Evolutionary conservation across 371 early-diverging fungal genomes (phyloP).

Genomic region (Mucor saturninus): DNA sequence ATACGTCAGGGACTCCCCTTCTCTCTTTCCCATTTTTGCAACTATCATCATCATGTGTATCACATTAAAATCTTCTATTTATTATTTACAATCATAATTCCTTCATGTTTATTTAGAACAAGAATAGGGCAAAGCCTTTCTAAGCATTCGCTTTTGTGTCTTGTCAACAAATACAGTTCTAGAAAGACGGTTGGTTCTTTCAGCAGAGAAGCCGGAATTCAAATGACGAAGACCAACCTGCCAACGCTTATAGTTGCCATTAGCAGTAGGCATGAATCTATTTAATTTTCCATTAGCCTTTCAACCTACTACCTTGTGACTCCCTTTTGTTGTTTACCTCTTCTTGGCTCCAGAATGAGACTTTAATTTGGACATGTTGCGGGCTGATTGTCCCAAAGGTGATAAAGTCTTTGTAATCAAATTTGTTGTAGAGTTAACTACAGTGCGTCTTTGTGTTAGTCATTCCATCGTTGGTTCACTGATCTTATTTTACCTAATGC

Average conservation of each 20-base stretch:
- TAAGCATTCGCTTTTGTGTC: conserved; percentile 53
- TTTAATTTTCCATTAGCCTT: not conserved
- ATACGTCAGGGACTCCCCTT: conserved; percentile 7
- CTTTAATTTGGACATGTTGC: conserved; percentile 56
- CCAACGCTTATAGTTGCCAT: conserved; percentile 57
- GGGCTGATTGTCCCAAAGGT: conserved; percentile 40
- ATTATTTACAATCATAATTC: not conserved
- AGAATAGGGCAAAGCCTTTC: conserved; percentile 52
- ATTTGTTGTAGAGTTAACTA: conserved; percentile 22
- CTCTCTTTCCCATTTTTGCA: not conserved
- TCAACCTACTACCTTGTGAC: not conserved
- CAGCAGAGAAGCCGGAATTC: conserved; percentile 48
- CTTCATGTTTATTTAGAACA: conserved; percentile 18
- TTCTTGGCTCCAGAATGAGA: conserved; percentile 59
- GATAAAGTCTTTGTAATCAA: conserved; percentile 26
- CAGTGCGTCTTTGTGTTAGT: not conserved
- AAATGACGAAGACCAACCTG: conserved; percentile 56
- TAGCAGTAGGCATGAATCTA: conserved; percentile 52
- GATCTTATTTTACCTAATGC: conserved; percentile 18
- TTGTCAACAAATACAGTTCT: conserved; percentile 38
- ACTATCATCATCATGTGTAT: not conserved
- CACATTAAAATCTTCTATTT: not conserved
- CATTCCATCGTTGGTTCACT: not conserved
- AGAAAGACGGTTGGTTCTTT: conserved; percentile 51
- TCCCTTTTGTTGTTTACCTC: conserved; percentile 29